These are phyloP conservation scores for Fraxinus albicans DNA, from an alignment of 305 asterid species.

Conservation along the genomic window DNA sequence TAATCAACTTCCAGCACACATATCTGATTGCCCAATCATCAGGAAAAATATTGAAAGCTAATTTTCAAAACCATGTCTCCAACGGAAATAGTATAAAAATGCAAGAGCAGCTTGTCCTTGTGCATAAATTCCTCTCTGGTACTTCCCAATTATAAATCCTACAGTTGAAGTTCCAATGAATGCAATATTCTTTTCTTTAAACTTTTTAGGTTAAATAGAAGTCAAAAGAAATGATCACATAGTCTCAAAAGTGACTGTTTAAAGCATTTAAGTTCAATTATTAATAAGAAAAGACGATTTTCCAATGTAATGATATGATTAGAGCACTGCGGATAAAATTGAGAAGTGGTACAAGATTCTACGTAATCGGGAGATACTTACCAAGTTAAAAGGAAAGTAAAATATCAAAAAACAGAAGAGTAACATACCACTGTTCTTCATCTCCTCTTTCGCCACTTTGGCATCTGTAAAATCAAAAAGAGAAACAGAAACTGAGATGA, in stretches of 20 bases:
- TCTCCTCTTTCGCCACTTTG: conserved; percentile 83
- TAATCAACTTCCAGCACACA: background rate
- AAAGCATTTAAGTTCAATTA: background rate
- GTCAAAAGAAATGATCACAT: background rate
- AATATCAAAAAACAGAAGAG: conserved; percentile 12
- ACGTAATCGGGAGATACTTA: background rate
- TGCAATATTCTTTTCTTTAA: background rate
- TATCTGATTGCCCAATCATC: background rate
- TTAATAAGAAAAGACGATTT: background rate
- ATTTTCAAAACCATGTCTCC: background rate
- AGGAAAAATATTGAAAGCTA: background rate
- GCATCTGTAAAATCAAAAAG: conserved; percentile 51
- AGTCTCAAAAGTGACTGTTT: background rate
- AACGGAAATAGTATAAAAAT: background rate
- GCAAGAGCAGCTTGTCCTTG: background rate
- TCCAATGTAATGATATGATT: background rate
- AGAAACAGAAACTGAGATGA: conserved; percentile 20
- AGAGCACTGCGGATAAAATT: background rate
- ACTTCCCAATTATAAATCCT: background rate
- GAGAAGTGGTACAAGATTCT: background rate
- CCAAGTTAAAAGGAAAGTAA: background rate
- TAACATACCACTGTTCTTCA: conserved; percentile 54
- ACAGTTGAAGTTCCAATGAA: background rate
- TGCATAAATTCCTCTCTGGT: background rate
- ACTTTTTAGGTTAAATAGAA: background rate